A percentile compares a stretch with the other conserved stretches of the same genome.
These are phyloP conservation scores for Rhizopus sp. DNA, from an alignment of 371 early-diverging fungal genomes.

Conservation along the genomic window DNA sequence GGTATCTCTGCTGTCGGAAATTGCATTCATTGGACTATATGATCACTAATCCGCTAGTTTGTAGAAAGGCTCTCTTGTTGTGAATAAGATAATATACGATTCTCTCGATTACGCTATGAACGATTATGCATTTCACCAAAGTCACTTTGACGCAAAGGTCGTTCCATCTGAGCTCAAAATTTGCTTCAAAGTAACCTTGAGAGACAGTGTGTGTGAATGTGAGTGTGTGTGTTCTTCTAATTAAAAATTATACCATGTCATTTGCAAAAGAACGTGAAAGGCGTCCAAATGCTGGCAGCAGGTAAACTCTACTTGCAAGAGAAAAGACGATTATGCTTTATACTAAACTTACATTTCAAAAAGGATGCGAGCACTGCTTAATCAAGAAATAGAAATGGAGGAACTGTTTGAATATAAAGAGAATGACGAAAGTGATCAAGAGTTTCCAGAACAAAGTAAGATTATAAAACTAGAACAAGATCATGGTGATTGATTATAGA, in stretches of 20 bases:
- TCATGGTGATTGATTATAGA: background rate
- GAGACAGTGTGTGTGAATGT: no score
- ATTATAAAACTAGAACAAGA: background rate
- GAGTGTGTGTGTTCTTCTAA: no score
- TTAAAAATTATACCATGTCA: constrained; percentile 32
- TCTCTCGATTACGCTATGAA: no score
- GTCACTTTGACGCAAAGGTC: no score
- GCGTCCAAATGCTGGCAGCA: constrained; percentile 62
- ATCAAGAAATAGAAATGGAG: constrained; percentile 63
- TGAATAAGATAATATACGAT: no score
- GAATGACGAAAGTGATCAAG: constrained; percentile 61
- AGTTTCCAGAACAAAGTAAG: constrained; percentile 48
- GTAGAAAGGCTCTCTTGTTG: no score
- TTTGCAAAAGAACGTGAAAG: constrained; percentile 53
- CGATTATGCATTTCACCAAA: no score
- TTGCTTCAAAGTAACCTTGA: no score
- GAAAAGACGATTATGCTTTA: background rate
- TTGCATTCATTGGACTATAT: no score
- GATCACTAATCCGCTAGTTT: no score
- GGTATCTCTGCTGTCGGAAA: no score
- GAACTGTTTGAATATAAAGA: constrained; percentile 59
- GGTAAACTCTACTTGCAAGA: constrained; percentile 34
- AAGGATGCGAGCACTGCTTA: constrained; percentile 59
- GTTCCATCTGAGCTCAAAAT: no score
- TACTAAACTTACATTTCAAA: background rate